phyloP scores from a whole-genome alignment of 805 yeast genomes.

The Yarrowia deformans region DNA sequence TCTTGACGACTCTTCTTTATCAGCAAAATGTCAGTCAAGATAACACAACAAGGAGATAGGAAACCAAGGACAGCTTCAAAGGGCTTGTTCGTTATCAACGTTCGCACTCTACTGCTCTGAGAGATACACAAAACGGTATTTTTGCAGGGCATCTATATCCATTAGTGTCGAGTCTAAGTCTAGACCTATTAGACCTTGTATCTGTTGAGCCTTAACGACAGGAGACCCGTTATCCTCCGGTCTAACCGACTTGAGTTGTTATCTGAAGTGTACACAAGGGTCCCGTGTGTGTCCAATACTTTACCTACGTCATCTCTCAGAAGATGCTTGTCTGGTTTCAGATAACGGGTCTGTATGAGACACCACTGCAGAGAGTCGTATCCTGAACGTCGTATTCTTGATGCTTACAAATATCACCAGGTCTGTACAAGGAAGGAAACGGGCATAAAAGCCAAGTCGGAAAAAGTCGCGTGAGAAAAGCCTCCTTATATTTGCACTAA shows the following conservation, averaged over 20 bases:
- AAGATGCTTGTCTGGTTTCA: no score
- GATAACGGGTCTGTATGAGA: no score
- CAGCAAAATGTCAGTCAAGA: background rate
- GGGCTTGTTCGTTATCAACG: slow-evolving; percentile 10
- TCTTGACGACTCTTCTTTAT: background rate
- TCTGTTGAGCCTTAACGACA: slow-evolving; percentile 9
- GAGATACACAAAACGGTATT: slow-evolving; percentile 1
- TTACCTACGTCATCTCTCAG: no score
- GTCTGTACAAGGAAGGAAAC: no score
- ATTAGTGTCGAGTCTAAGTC: slow-evolving; percentile 19
- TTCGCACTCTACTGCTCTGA: background rate
- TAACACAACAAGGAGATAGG: background rate
- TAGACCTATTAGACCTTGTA: slow-evolving; percentile 3
- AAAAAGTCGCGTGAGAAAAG: background rate
- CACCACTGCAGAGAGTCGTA: no score
- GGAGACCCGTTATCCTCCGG: background rate
- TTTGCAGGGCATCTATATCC: slow-evolving; percentile 12
- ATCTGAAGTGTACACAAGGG: background rate
- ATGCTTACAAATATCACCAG: no score
- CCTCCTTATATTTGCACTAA: no score
- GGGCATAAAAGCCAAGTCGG: background rate
- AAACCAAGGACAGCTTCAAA: background rate
- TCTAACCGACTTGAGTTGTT: background rate
- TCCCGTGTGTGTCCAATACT: background rate
- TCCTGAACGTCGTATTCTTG: no score